These are phyloP conservation scores for Fusarium poae DNA, from an alignment of 2,329 filamentous ascomycete species.

Conservation along the genomic window DNA sequence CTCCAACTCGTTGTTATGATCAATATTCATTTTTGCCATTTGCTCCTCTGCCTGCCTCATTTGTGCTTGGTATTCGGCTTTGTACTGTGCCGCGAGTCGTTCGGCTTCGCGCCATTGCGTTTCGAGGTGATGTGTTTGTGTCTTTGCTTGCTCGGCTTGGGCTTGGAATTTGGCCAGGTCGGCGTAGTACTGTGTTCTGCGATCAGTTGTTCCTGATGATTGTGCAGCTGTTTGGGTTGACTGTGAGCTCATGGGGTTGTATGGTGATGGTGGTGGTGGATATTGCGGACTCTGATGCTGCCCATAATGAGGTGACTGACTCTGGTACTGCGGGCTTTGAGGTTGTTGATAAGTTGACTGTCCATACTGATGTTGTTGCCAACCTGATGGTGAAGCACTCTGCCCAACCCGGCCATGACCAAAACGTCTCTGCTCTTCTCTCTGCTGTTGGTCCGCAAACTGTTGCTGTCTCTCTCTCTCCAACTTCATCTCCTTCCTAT, in stretches of 20 bases:
- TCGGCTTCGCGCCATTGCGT: conserved; percentile 42
- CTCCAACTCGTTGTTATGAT: conserved; percentile 15
- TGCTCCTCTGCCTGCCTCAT: conserved; percentile 26
- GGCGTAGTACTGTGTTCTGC: background rate
- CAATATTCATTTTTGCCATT: conserved; percentile 17
- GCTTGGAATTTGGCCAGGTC: background rate
- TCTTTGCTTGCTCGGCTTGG: conserved; percentile 2
- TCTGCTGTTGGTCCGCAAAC: conserved; percentile 33
- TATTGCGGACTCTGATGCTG: conserved; percentile 9
- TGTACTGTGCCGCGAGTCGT: conserved; percentile 40
- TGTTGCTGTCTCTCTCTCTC: conserved; percentile 35
- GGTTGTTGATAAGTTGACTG: background rate
- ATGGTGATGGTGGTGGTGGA: conserved; percentile 5
- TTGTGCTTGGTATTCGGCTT: conserved; percentile 35
- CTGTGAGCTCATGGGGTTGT: conserved; percentile 9
- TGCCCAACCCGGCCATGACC: conserved; percentile 12
- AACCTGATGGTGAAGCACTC: background rate
- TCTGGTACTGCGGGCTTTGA: conserved; percentile 17
- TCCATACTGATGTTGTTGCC: conserved; percentile 18
- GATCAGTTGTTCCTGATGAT: background rate
- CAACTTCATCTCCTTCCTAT: conserved; percentile 32
- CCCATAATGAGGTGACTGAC: conserved; percentile 7
- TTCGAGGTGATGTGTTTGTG: conserved; percentile 27
- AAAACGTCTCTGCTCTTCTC: background rate
- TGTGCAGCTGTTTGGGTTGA: background rate